phyloP scores from a whole-genome alignment of 2,329 filamentous ascomycete genomes.

The Fusarium pilosicola region DNA sequence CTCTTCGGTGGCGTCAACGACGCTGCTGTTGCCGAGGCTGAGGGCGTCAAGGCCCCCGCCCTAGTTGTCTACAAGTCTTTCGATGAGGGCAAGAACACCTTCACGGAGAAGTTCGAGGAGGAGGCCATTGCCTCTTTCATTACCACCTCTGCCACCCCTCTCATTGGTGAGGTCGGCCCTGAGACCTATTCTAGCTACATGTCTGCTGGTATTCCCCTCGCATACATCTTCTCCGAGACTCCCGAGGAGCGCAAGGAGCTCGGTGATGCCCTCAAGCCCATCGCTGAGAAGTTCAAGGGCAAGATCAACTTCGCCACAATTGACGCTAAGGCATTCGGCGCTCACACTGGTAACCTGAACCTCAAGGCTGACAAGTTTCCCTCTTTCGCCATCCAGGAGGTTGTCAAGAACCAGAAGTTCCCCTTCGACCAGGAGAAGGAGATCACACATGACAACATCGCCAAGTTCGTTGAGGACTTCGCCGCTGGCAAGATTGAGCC shows the following conservation, averaged over 20 bases:
- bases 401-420: constrained; percentile 95
- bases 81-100: constrained; percentile 93
- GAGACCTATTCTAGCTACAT: constrained; percentile 98
- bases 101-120: constrained; percentile 79
- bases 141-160: constrained; percentile 84
- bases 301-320: constrained; percentile 98
- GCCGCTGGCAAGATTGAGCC: constrained; percentile 88
- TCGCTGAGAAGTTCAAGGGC: constrained; percentile 93
- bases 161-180: constrained; percentile 95
- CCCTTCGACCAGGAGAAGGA: constrained; percentile 87
- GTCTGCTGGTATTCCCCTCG: constrained; percentile 88
- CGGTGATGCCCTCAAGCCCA: constrained; percentile 78
- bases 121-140: constrained; percentile 85
- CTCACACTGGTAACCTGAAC: constrained; percentile 96
- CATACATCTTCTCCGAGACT: constrained; percentile 97
- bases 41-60: constrained; percentile 86
- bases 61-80: constrained; percentile 97
- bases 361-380: constrained; percentile 95
- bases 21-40: constrained; percentile 83
- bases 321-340: constrained; percentile 92
- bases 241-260: constrained; percentile 87
- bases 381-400: constrained; percentile 97
- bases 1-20: constrained; percentile 92
- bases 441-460: constrained; percentile 76
- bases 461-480: constrained; percentile 87